phyloP scores from a whole-genome alignment of 768 basidiomycete genomes.

The Collybiopsis confluens region DNA sequence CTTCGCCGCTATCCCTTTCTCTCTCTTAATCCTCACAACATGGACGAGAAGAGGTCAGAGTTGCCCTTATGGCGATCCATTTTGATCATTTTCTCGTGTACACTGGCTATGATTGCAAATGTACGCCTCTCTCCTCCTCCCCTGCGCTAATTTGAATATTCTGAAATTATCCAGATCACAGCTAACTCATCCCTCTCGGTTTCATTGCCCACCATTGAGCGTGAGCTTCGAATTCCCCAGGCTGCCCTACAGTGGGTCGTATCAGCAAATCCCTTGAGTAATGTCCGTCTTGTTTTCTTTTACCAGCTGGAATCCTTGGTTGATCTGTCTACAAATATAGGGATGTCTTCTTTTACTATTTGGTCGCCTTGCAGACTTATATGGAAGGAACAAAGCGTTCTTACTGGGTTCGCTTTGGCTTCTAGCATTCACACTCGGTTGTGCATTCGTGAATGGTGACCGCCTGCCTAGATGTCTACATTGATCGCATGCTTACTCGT shows the following conservation, averaged over 20 bases:
- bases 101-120: slow-evolving; percentile 30
- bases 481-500: not conserved
- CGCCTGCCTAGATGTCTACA: not conserved
- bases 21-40: too few species aligned
- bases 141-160: not conserved
- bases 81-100: slow-evolving; percentile 21
- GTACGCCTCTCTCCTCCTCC: slow-evolving; percentile 17
- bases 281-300: slow-evolving; percentile 32
- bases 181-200: slow-evolving; percentile 43
- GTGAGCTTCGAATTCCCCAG: slow-evolving; percentile 43
- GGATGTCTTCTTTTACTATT: slow-evolving; percentile 75
- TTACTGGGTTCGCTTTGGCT: slow-evolving; percentile 53
- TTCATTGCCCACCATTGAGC: slow-evolving; percentile 46
- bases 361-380: slow-evolving; percentile 74
- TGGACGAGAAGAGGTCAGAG: not conserved
- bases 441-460: slow-evolving; percentile 58
- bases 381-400: slow-evolving; percentile 71
- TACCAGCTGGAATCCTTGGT: not conserved
- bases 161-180: slow-evolving; percentile 18
- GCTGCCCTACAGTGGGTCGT: slow-evolving; percentile 61
- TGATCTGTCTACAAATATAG: slow-evolving; percentile 27
- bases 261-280: slow-evolving; percentile 65
- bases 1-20: too few species aligned
- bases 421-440: slow-evolving; percentile 54
- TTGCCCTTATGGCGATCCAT: slow-evolving; percentile 7